Conservation (phyloP, 1,284 basidiomycete genomes). For the Pholiota adiposa region DNA sequence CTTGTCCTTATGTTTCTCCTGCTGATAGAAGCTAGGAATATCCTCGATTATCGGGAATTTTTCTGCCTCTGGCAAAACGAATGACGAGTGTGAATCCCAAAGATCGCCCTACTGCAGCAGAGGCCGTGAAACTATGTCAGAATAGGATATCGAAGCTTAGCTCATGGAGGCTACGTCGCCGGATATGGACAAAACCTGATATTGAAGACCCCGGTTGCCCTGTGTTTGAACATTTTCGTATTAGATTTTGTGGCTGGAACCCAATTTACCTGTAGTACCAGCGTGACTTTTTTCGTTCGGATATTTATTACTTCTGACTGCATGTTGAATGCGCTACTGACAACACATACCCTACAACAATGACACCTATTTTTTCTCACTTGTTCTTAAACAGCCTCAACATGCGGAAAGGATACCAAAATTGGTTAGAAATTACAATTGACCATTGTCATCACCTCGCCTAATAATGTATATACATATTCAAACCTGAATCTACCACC, state of each 20-base stretch:
- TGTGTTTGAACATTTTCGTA: background rate
- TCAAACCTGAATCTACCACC: background rate
- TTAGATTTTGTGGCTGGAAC: background rate
- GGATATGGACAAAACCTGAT: background rate
- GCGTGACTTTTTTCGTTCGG: background rate
- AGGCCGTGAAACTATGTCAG: background rate
- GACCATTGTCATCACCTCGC: background rate
- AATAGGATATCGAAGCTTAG: background rate
- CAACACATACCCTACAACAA: background rate
- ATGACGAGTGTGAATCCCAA: background rate
- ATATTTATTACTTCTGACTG: background rate
- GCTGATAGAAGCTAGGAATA: background rate
- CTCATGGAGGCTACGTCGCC: background rate
- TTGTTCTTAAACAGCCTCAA: background rate
- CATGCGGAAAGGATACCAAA: background rate
- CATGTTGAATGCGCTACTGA: background rate
- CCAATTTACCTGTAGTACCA: background rate
- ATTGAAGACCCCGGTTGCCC: background rate
- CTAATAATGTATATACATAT: background rate
- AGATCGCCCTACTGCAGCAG: background rate
- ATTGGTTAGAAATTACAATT: slow-evolving; percentile 1
- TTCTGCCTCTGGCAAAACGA: background rate
- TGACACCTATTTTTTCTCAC: background rate
- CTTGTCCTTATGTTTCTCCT: too few species aligned
- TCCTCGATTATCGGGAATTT: background rate